These are phyloP conservation scores for Penstemon barbatus DNA, from an alignment of 257 asterid genomes.

Conservation along the genomic window DNA sequence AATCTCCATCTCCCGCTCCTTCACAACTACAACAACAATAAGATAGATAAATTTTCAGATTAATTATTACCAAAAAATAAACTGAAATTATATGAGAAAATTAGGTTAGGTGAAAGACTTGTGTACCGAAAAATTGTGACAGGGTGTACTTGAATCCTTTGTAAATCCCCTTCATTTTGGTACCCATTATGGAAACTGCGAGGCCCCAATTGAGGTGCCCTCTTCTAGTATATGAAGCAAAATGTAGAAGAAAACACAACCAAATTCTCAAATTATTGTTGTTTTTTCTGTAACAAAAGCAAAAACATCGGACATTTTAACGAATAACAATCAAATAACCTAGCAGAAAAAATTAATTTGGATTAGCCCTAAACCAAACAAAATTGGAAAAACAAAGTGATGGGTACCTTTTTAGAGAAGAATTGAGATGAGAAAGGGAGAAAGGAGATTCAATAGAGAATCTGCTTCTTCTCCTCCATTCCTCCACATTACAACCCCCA, in stretches of 20 bases:
- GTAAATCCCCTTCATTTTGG: slow-evolving; percentile 70
- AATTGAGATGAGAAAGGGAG: slow-evolving; percentile 29
- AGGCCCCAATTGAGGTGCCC: slow-evolving; percentile 24
- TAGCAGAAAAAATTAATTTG: not conserved
- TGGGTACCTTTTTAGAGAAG: slow-evolving; percentile 36
- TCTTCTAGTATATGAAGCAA: slow-evolving; percentile 29
- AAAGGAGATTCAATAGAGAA: slow-evolving; percentile 36
- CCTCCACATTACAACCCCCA: slow-evolving; percentile 33
- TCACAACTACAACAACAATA: slow-evolving; percentile 49
- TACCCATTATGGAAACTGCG: slow-evolving; percentile 42
- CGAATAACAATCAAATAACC: slow-evolving; percentile 12
- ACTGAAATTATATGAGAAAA: not conserved
- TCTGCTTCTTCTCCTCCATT: slow-evolving; percentile 33
- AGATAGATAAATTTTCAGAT: slow-evolving; percentile 2
- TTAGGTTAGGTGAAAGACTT: not conserved
- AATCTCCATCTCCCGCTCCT: slow-evolving; percentile 83
- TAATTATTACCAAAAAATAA: not conserved
- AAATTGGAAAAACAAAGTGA: not conserved
- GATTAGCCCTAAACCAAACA: not conserved
- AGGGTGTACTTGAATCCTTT: slow-evolving; percentile 62
- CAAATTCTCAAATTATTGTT: not conserved
- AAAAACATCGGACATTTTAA: slow-evolving; percentile 17
- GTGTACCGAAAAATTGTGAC: slow-evolving; percentile 62
- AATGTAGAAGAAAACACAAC: slow-evolving; percentile 28
- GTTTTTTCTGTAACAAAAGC: slow-evolving; percentile 30